Base-by-base conservation (phyloP, 192 early-diverging fungal genomes). In the Mortierella claussenii region DNA sequence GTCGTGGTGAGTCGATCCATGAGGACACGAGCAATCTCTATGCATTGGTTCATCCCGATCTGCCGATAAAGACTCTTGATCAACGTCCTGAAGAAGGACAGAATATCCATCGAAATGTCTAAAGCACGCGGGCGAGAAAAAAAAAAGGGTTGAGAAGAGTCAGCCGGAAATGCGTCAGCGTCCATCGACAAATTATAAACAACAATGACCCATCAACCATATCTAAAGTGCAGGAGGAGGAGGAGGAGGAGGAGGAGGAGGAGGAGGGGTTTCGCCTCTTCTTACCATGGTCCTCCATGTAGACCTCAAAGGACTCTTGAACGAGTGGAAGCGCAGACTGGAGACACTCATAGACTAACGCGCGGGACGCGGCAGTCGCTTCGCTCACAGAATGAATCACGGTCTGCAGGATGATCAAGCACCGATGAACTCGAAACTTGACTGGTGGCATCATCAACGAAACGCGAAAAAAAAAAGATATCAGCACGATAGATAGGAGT, bases 261-360 rank as follows among this genome's bases (percentile, higher is more conserved):
- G n/a, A n/a, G n/a, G n/a, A n/a, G n/a, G n/a, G n/a, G n/a, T n/a
- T n/a, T 24, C 2, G 4, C 0, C 4, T 17, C 18, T 1, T 8
- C 70, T 15, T 67, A 76, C 73, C 73, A 54, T 67, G 73, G 18
- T 76, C 73, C 20, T 76, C 73, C 24, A 36, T 36, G 48, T 62
- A 76, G 24, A 67, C 48, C 11, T 76, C 63, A 50, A 76, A 76
- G 21, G 56, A 76, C 36, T 76, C 64, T 46, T 76, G 63, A 10
- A 60, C 59, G 12, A 67, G 49, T 18, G 63, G 73, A 20, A 76
- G 56, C 0, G 58, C 50, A 9, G 58, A 34, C 17, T 57, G 66
- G 13, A 66, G n/a, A 8, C 63, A 45, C n/a, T 76, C 73, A 55
- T 67, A 65, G 1, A 66, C 73, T 30, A 76, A 32, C 21, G 51